Evolutionary conservation across 179 eudicot species (phyloP).

Genomic region (Silene vulgaris): DNA sequence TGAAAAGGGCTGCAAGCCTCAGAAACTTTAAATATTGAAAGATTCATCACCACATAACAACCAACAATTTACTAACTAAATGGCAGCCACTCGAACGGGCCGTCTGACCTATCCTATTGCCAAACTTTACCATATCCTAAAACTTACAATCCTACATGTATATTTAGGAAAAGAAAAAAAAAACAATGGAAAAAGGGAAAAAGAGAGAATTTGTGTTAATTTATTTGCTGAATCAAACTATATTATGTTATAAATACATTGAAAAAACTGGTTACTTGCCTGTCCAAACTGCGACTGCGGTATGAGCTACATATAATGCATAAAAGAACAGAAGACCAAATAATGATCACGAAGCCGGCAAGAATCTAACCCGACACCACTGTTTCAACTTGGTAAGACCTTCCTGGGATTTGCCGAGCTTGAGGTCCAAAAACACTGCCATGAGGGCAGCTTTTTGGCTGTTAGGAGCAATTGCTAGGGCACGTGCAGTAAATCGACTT

Average conservation of each 20-base stretch:
- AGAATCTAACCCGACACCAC: conserved; percentile 48
- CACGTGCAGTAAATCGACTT: conserved; percentile 39
- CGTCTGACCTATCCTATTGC: conserved; percentile 4
- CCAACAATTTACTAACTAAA: conserved; percentile 18
- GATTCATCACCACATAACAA: conserved; percentile 25
- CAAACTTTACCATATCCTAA: conserved; percentile 25
- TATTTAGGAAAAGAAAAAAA: conserved; percentile 17
- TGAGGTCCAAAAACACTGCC: conserved; percentile 61
- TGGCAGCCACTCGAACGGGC: conserved; percentile 19
- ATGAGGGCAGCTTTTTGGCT: conserved; percentile 60
- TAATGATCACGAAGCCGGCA: conserved; percentile 40
- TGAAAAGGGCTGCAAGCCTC: conserved; percentile 15
- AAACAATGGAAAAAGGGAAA: conserved; percentile 13
- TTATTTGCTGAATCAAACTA: conserved; percentile 55
- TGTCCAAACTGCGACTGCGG: conserved; percentile 32
- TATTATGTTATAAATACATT: conserved; percentile 72
- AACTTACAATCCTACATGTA: conserved; percentile 18
- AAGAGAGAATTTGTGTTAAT: background rate
- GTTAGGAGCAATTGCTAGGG: conserved; percentile 48
- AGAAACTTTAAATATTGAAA: conserved; percentile 11
- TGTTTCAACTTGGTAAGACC: conserved; percentile 69
- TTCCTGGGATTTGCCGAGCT: conserved; percentile 47
- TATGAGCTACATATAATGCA: conserved; percentile 38
- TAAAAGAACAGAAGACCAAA: conserved; percentile 10
- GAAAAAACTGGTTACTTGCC: conserved; percentile 42